phyloP scores from a whole-genome alignment of 2,329 filamentous ascomycete species.

The Hymenoscyphus fructigenus region DNA sequence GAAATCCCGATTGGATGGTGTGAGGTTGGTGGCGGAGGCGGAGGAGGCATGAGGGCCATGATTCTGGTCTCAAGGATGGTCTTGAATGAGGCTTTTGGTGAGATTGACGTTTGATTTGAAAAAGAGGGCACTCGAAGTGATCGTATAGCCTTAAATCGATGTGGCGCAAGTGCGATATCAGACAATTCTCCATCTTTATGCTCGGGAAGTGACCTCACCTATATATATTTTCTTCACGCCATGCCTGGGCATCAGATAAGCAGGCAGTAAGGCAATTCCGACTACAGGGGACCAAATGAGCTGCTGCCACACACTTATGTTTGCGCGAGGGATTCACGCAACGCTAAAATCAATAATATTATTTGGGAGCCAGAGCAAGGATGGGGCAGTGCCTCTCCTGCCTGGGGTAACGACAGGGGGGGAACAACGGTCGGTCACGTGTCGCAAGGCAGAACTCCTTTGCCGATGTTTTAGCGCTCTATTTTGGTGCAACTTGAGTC shows the following conservation, averaged over 20 bases:
- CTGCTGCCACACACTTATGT: conserved; percentile 8
- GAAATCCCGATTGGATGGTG: conserved; percentile 10
- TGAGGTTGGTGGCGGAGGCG: conserved; percentile 14
- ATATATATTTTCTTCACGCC: conserved; percentile 15
- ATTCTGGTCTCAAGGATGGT: conserved; percentile 8
- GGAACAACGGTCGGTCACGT: not conserved
- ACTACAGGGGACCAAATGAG: conserved; percentile 13
- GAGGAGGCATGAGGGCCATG: conserved; percentile 18
- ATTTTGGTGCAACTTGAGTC: conserved; percentile 5
- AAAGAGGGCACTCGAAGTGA: not conserved
- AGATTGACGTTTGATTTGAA: conserved; percentile 4
- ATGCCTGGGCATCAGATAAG: conserved; percentile 13
- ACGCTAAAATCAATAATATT: conserved; percentile 10
- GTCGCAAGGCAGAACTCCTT: not conserved
- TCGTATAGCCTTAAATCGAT: conserved; percentile 3
- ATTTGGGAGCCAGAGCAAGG: conserved; percentile 2
- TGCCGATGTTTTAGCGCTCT: conserved; percentile 8
- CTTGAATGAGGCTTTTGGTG: conserved; percentile 1
- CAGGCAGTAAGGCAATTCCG: conserved; percentile 12
- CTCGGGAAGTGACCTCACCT: conserved; percentile 11
- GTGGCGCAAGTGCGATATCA: conserved; percentile 8
- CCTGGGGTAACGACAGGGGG: not conserved
- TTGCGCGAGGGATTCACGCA: conserved; percentile 13
- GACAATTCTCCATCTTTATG: conserved; percentile 5
- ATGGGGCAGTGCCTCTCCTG: conserved; percentile 10